Evolutionary conservation across 345 rosid genomes (phyloP).

Genomic region (Theobroma cacao): DNA sequence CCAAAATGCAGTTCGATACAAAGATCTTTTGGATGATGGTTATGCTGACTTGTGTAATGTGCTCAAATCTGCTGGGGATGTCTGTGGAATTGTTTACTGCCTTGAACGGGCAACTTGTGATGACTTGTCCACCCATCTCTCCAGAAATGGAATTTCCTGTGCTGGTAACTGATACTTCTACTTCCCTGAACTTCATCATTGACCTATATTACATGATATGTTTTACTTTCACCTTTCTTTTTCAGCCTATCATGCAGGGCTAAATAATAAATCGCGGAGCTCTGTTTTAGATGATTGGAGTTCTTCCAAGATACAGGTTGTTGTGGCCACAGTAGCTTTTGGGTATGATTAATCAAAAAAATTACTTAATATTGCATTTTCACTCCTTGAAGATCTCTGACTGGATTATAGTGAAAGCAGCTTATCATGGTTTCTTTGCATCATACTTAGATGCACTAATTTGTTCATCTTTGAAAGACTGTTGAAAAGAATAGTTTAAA

Average conservation of each 20-base stretch:
- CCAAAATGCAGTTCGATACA: constrained; percentile 73
- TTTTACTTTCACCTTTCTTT: constrained; percentile 18
- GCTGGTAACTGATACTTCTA: constrained; percentile 51
- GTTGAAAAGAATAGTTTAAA: neutral
- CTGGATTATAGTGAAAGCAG: neutral
- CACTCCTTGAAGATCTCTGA: neutral
- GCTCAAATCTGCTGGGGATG: constrained; percentile 63
- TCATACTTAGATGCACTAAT: neutral
- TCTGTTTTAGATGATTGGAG: constrained; percentile 88
- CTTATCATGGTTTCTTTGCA: neutral
- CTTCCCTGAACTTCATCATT: neutral
- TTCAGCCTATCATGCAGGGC: constrained; percentile 95
- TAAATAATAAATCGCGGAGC: constrained; percentile 73
- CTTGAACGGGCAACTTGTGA: constrained; percentile 95
- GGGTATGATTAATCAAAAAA: constrained; percentile 54
- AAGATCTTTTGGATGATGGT: constrained; percentile 75
- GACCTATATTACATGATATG: neutral
- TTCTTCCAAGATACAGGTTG: constrained; percentile 88
- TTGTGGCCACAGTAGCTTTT: constrained; percentile 97
- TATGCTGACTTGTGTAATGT: constrained; percentile 67
- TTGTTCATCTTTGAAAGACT: neutral
- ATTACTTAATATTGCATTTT: neutral
- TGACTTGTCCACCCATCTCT: constrained; percentile 71
- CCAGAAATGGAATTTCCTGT: constrained; percentile 70
- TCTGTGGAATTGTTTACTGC: constrained; percentile 91